Percentiles rank a stretch among this genome's conserved stretches.
These are phyloP conservation scores for Ogataea ganodermae DNA, from an alignment of 805 yeast genomes.

Conservation along the genomic window DNA sequence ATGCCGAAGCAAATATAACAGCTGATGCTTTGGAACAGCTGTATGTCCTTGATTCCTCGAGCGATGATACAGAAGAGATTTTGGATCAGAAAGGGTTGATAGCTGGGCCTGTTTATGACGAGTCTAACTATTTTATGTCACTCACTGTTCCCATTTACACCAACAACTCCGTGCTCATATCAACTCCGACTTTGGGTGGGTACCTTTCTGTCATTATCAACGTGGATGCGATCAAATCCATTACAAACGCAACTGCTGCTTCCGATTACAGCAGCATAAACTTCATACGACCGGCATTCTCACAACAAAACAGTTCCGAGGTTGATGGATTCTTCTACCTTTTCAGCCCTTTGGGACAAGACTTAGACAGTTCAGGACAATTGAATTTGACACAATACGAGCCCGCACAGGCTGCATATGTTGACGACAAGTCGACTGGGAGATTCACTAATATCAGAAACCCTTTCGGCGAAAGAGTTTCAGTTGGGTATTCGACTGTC, in stretches of 20 bases:
- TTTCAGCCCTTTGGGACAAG: slow-evolving; percentile 37
- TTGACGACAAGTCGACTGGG: slow-evolving; percentile 39
- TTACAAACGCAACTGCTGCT: slow-evolving; percentile 44
- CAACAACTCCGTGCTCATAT: slow-evolving; percentile 65
- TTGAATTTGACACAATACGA: slow-evolving; percentile 18
- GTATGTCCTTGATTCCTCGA: slow-evolving; percentile 32
- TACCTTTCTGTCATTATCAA: slow-evolving; percentile 62
- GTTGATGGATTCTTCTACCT: slow-evolving; percentile 43
- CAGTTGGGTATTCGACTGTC: slow-evolving; percentile 58
- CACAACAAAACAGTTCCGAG: slow-evolving; percentile 25
- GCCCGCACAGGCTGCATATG: slow-evolving; percentile 29
- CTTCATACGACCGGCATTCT: slow-evolving; percentile 27
- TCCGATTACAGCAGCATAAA: slow-evolving; percentile 37
- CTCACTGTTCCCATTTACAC: slow-evolving; percentile 76
- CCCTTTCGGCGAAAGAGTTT: slow-evolving; percentile 42
- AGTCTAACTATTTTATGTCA: slow-evolving; percentile 58
- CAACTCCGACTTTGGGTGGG: slow-evolving; percentile 65
- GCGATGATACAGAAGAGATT: slow-evolving; percentile 45
- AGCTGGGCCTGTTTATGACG: slow-evolving; percentile 65
- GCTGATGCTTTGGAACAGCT: slow-evolving; percentile 44
- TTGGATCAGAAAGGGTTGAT: slow-evolving; percentile 48
- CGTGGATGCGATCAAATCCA: slow-evolving; percentile 44
- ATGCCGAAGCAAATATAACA: slow-evolving; percentile 31
- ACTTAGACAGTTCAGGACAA: neutral
- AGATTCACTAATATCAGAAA: slow-evolving; percentile 40